Conservation (phyloP, 108 stramenopile genomes). For the Pelagomonas calceolata region DNA sequence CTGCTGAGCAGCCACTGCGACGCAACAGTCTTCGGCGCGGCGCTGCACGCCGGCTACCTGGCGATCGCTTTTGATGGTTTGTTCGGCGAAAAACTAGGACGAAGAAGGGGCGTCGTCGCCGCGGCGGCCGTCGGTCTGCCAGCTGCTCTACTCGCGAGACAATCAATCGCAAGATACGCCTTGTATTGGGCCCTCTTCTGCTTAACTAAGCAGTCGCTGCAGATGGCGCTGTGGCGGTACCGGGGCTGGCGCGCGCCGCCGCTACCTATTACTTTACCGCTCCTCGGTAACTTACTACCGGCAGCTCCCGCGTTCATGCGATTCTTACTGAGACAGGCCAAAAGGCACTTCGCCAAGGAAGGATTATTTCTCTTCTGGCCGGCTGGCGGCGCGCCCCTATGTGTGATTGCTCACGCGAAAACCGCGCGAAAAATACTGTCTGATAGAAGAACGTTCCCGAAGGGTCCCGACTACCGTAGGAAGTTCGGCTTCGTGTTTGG, state of each 20-base stretch:
- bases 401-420: slow-evolving; percentile 11
- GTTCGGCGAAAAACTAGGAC: too few relatives aligned
- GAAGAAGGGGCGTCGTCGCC: too few relatives aligned
- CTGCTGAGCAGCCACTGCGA: too few relatives aligned
- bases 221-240: too few relatives aligned
- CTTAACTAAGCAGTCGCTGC: too few relatives aligned
- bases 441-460: slow-evolving; percentile 10
- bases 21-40: too few relatives aligned
- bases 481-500: slow-evolving; percentile 26
- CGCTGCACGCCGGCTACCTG: too few relatives aligned
- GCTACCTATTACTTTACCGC: not conserved
- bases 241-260: not conserved
- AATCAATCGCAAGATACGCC: too few relatives aligned
- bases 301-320: not conserved
- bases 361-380: slow-evolving; percentile 13
- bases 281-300: not conserved
- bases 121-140: too few relatives aligned
- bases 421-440: slow-evolving; percentile 8
- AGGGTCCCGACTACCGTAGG: slow-evolving; percentile 22
- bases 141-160: too few relatives aligned
- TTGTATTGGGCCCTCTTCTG: too few relatives aligned
- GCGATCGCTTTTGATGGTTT: too few relatives aligned
- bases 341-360: slow-evolving; percentile 1
- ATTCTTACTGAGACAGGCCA: not conserved
- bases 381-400: not conserved